A percentile compares a stretch with the other conserved stretches of the same genome.
phyloP scores from a whole-genome alignment of 164 flowering plant species.

The Berberis thunbergii region DNA sequence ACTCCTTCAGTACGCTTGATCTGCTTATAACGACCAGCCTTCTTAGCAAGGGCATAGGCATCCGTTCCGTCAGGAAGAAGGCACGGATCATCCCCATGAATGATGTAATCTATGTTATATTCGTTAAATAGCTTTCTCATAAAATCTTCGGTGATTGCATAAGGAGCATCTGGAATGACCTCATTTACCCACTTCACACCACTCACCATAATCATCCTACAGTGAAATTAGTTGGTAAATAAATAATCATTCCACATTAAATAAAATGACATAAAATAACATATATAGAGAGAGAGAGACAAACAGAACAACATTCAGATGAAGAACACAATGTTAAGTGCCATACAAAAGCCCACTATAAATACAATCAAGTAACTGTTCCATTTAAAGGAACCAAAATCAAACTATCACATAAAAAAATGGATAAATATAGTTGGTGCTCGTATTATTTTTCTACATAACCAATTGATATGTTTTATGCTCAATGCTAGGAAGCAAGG shows the following conservation, averaged over 20 bases:
- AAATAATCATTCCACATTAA: not conserved
- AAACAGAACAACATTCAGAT: too few relatives aligned
- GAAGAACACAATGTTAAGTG: not conserved
- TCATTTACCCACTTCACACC: slow-evolving; percentile 98
- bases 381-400: too few relatives aligned
- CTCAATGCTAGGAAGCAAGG: too few relatives aligned
- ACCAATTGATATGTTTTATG: too few relatives aligned
- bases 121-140: slow-evolving; percentile 80
- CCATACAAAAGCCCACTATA: not conserved
- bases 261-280: too few relatives aligned
- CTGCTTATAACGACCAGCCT: slow-evolving; percentile 96
- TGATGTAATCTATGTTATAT: slow-evolving; percentile 84
- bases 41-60: slow-evolving; percentile 97
- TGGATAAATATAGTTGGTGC: too few relatives aligned
- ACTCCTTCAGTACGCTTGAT: slow-evolving; percentile 99
- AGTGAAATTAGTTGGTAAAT: not conserved
- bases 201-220: slow-evolving; percentile 85
- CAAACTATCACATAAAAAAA: too few relatives aligned
- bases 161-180: slow-evolving; percentile 94
- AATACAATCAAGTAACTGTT: too few relatives aligned
- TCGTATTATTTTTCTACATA: too few relatives aligned
- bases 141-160: slow-evolving; percentile 90
- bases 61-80: slow-evolving; percentile 95
- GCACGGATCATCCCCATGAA: slow-evolving; percentile 99
- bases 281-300: too few relatives aligned